Percentiles rank a stretch among this genome's conserved stretches.
Evolutionary conservation across 2,329 filamentous ascomycete species (phyloP).

Genomic region (Capronia americana): DNA sequence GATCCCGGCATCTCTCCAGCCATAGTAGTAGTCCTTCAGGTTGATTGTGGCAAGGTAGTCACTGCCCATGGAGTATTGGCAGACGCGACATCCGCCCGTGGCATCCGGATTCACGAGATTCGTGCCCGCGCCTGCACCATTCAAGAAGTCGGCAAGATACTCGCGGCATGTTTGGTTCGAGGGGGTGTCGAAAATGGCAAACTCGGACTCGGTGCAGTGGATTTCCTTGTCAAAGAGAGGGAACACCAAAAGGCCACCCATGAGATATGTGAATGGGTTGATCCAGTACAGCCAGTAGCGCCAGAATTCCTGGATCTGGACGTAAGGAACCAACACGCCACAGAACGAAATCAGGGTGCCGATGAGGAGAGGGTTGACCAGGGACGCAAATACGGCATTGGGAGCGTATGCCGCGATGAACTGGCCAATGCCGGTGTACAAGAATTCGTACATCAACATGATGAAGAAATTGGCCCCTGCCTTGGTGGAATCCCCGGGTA

Average conservation of each 20-base stretch:
- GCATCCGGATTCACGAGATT: constrained; percentile 62
- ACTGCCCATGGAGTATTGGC: constrained; percentile 66
- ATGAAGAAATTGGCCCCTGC: constrained; percentile 64
- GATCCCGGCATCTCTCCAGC: constrained; percentile 70
- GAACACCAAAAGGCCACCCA: constrained; percentile 63
- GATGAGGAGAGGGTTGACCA: constrained; percentile 73
- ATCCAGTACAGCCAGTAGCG: constrained; percentile 68
- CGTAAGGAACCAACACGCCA: constrained; percentile 71
- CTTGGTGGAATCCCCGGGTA: constrained; percentile 62
- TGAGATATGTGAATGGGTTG: constrained; percentile 68
- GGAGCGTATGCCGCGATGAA: constrained; percentile 79
- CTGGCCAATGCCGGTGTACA: constrained; percentile 74
- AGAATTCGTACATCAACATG: constrained; percentile 74
- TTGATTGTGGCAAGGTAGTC: constrained; percentile 69
- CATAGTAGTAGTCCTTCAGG: constrained; percentile 66
- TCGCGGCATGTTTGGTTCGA: constrained; percentile 62
- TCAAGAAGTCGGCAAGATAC: constrained; percentile 63
- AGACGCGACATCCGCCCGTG: constrained; percentile 69
- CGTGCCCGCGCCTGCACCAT: constrained; percentile 47
- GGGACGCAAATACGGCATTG: constrained; percentile 68
- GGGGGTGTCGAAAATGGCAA: constrained; percentile 53
- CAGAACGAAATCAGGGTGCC: constrained; percentile 74
- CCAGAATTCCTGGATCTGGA: constrained; percentile 72
- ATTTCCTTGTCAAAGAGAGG: constrained; percentile 57
- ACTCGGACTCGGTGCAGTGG: constrained; percentile 56